Evolutionary conservation across 192 early-diverging fungal species (phyloP), one percentile per base, ranked within the genome.

Genomic region (Gigaspora rosea): DNA sequence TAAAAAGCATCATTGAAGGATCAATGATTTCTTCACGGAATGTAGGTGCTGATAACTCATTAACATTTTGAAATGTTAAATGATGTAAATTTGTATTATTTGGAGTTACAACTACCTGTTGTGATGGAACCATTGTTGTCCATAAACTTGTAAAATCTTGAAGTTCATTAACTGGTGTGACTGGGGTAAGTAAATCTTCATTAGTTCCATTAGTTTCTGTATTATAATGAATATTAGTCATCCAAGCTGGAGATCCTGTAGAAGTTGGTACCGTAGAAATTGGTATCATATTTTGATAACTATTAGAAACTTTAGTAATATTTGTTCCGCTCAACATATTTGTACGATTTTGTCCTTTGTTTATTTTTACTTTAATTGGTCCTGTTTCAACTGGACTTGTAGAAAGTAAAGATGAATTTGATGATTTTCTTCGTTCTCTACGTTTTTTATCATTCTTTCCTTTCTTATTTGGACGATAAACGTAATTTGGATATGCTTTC

Each of bases 391-490:
- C 59, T 5, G n/a, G 8, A 2, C 4, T 35, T 13, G 59, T 62
- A 1, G 59, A 20, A 27, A 33, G 27, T 62, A 33, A 32, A 12
- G 59, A 32, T 4, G 59, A 32, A n/a, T 13, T 62, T 15, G 48
- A 27, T 18, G 15, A 18, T 62, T 72, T n/a, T 32, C 36, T 20
- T 22, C 47, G 33, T 32, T 63, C 22, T 13, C 64, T 46, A 32
- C 73, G 36, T 4, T 27, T 46, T 32, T 75, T 62, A 10, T 75
- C 73, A 51, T 36, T 56, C 35, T 75, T 75, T 4, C 35, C 52
- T 36, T 75, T 75, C 54, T 78, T 78, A 18, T 61, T 58, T 27
- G 73, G 73, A 35, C 57, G 20, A 35, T 75, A 75, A 36, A 75
- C 57, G 15, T 75, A 75, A 64, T 75, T 65, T 0, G 73, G 73